These are phyloP conservation scores for Chaetomiaceae sp. DNA, from an alignment of 2,329 filamentous ascomycete species.

Conservation along the genomic window DNA sequence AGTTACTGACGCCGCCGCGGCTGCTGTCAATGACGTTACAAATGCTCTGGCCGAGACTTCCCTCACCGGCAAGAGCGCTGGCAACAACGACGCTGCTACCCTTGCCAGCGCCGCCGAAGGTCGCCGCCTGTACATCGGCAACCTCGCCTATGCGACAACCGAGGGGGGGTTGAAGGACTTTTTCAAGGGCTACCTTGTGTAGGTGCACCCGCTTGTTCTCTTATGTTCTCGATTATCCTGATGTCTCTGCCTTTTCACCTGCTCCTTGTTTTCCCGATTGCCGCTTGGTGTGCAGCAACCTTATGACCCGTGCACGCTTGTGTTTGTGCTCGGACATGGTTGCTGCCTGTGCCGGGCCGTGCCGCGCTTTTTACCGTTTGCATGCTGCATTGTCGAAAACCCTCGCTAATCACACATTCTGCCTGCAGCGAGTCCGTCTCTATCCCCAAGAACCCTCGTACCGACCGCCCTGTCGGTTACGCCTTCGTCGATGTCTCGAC, in stretches of 20 bases:
- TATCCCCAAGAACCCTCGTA: slow-evolving; percentile 98
- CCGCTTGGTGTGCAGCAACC: too few species aligned
- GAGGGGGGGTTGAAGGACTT: slow-evolving; percentile 99
- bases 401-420: slow-evolving; percentile 30
- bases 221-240: neutral
- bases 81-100: slow-evolving; percentile 75
- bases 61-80: slow-evolving; percentile 50
- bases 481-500: slow-evolving; percentile 98
- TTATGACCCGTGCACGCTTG: too few species aligned
- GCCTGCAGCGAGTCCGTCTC: slow-evolving; percentile 83
- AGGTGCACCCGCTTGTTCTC: slow-evolving; percentile 43
- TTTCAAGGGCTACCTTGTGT: slow-evolving; percentile 99
- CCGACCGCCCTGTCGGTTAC: slow-evolving; percentile 95
- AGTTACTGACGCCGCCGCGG: slow-evolving; percentile 50
- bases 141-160: slow-evolving; percentile 99
- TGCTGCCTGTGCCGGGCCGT: neutral
- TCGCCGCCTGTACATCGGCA: slow-evolving; percentile 99
- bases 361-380: slow-evolving; percentile 2
- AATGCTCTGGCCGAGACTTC: slow-evolving; percentile 66
- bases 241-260: too few species aligned
- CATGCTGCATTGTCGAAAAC: neutral
- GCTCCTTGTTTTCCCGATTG: too few species aligned
- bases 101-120: slow-evolving; percentile 97
- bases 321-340: too few species aligned
- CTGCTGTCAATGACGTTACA: slow-evolving; percentile 73